Evolutionary conservation across 148 eudicot genomes (phyloP), one percentile per base, ranked within the genome.

Genomic region (Selenicereus undatus): DNA sequence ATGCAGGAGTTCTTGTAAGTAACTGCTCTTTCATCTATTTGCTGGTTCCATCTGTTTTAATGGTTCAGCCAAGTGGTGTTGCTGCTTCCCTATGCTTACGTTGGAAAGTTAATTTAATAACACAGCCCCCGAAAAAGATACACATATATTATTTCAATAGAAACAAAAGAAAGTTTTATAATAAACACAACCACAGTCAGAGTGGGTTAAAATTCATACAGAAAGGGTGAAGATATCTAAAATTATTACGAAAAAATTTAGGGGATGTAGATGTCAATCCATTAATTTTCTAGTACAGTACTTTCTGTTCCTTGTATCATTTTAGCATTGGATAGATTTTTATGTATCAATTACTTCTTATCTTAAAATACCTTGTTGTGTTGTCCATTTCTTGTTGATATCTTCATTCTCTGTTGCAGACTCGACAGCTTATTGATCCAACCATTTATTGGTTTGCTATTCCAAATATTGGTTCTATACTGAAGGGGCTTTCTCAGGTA

Each of bases 401-500:
- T 18, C 56, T 51, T 54, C 48, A 18, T 83, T 35, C 43, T 54
- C 1, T 30, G 75, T 84, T 83, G 78, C 79, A 96, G 99, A 92
- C 91, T 70, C 98, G 99, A 26, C 98, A 96, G 86, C 98, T 96
- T 80, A 88, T 96, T 76, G 99, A 94, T 87, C 91, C 91, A 76
- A 82, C 85, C 84, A 87, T 92, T 90, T 96, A 96, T 82, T 96
- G 99, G 99, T 91, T 96, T 88, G 89, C 98, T 30, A 94, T 96
- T 82, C 99, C 99, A 74, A 91, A 86, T 83, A 84, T 92, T 62
- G 95, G 99, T 54, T 91, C 92, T 43, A 82, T 96, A 76, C 97
- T 96, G 83, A 96, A 96, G 86, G 94, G 95, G 70, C 91, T 96
- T 58, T 84, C 95, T 56, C 98, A 96, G 95, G 99, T 96, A 88